Base-by-base conservation (phyloP, 148 eudicot genomes). In the Dysphania ambrosioides region DNA sequence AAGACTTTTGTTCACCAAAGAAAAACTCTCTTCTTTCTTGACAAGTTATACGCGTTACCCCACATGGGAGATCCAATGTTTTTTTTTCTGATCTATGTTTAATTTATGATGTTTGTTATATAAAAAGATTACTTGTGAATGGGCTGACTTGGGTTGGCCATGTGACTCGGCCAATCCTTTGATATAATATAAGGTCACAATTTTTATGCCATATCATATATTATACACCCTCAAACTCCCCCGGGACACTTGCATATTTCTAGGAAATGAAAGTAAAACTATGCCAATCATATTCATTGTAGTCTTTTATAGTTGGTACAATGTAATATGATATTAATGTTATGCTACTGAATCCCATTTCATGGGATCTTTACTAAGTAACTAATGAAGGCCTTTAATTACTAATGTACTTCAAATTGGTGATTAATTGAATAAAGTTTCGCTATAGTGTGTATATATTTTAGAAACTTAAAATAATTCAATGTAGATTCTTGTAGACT, bases 61-160 rank as follows among this genome's bases (percentile, higher is more conserved):
- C n/a, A n/a, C 68, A 74, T 74, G 74, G 78, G 67, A 75, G 53
- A 71, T 80, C 68, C 68, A 80, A 75, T 38, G 82, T 61, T 71
- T 66, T 15, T 63, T 66, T 21, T 57, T n/a, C n/a, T n/a, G 51
- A 32, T 71, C 36, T 42, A 69, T 15, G 4, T 70, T 26, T n/a
- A 70, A 32, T 71, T 62, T 66, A 65, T 61, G 68, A 66, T 41
- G 68, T 71, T 57, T 35, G 72, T 40, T 68, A 40, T 66, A 68
- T 68, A 32, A 75, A 77, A 53, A 77, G 85, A n/a, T n/a, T n/a
- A n/a, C n/a, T 74, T 73, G 85, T 83, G 80, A 44, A 70, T 73
- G 75, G 76, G 80, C 76, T 73, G 60, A 55, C 68, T 73, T 83
- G 67, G 73, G 83, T 73, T 80, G 78, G 79, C 76, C 74, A 80